phyloP scores from a whole-genome alignment of 1,139 yeast species.

The Geotrichum phurueaensis region DNA sequence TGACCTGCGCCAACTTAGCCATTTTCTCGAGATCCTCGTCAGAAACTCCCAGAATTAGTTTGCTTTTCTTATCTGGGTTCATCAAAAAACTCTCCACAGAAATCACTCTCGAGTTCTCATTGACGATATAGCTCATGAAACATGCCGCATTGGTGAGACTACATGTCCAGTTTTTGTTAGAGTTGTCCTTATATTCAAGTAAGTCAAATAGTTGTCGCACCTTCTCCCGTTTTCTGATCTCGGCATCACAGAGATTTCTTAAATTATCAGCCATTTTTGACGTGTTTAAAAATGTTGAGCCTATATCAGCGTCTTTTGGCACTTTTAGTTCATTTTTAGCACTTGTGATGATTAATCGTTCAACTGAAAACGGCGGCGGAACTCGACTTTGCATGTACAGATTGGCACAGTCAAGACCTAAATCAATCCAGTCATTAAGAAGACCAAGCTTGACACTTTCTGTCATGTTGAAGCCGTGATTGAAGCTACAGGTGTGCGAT shows the following conservation, averaged over 20 bases:
- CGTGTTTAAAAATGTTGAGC: not conserved
- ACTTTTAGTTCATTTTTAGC: not conserved
- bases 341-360: slow-evolving; percentile 26
- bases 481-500: slow-evolving; percentile 76
- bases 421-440: slow-evolving; percentile 52
- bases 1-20: not conserved
- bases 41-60: slow-evolving; percentile 31
- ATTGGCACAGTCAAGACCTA: slow-evolving; percentile 29
- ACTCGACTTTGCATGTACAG: slow-evolving; percentile 27
- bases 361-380: slow-evolving; percentile 36
- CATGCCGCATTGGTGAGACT: slow-evolving; percentile 4
- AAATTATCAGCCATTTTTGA: not conserved
- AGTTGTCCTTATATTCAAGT: slow-evolving; percentile 11
- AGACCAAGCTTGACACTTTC: slow-evolving; percentile 77
- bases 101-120: not conserved
- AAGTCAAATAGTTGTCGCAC: not conserved
- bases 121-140: slow-evolving; percentile 2
- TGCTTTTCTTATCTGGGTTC: not conserved
- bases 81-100: slow-evolving; percentile 4
- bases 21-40: slow-evolving; percentile 47
- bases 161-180: not conserved
- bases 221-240: not conserved
- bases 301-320: not conserved
- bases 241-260: not conserved
- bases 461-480: slow-evolving; percentile 72